A percentile compares a stretch with the other conserved stretches of the same genome.
Conservation (phyloP, 306 rosid genomes). For the Echinosophora koreensis region DNA sequence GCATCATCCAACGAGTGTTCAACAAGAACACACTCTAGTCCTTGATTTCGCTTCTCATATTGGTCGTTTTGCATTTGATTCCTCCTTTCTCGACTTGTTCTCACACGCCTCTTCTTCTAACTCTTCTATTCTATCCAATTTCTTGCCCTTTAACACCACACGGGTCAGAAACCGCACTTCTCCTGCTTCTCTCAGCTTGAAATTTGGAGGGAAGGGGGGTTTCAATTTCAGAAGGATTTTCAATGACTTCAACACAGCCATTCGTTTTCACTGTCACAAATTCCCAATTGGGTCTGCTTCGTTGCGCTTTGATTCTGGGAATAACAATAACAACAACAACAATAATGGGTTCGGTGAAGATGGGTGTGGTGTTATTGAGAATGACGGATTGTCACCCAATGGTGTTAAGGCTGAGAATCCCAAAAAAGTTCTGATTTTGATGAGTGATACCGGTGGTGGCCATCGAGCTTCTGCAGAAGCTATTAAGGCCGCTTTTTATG, state of each 20-base stretch:
- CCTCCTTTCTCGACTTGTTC: slow-evolving; percentile 46
- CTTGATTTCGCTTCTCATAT: slow-evolving; percentile 64
- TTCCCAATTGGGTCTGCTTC: slow-evolving; percentile 82
- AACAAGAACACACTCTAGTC: slow-evolving; percentile 59
- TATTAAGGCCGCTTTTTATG: slow-evolving; percentile 81
- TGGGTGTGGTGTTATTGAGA: slow-evolving; percentile 45
- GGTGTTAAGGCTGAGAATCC: slow-evolving; percentile 52
- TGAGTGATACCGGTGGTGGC: slow-evolving; percentile 99
- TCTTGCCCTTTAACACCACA: slow-evolving; percentile 49
- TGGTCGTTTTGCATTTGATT: slow-evolving; percentile 57
- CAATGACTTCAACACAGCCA: slow-evolving; percentile 64
- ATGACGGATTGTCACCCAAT: slow-evolving; percentile 52
- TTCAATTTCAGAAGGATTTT: slow-evolving; percentile 52
- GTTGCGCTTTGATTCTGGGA: slow-evolving; percentile 51
- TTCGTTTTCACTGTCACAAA: slow-evolving; percentile 64
- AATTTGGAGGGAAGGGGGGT: slow-evolving; percentile 53
- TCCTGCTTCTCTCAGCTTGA: slow-evolving; percentile 50
- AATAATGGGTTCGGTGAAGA: slow-evolving; percentile 44
- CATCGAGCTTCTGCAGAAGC: slow-evolving; percentile 99
- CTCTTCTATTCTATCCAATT: slow-evolving; percentile 53
- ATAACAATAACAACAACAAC: slow-evolving; percentile 24
- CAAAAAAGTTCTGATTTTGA: slow-evolving; percentile 85
- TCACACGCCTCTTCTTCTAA: slow-evolving; percentile 42
- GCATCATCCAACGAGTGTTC: slow-evolving; percentile 59
- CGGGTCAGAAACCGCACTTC: slow-evolving; percentile 46